A percentile compares a stretch with the other conserved stretches of the same genome.
phyloP scores from a whole-genome alignment of 495 filamentous ascomycete genomes.

The Hypoxylon perforatum region DNA sequence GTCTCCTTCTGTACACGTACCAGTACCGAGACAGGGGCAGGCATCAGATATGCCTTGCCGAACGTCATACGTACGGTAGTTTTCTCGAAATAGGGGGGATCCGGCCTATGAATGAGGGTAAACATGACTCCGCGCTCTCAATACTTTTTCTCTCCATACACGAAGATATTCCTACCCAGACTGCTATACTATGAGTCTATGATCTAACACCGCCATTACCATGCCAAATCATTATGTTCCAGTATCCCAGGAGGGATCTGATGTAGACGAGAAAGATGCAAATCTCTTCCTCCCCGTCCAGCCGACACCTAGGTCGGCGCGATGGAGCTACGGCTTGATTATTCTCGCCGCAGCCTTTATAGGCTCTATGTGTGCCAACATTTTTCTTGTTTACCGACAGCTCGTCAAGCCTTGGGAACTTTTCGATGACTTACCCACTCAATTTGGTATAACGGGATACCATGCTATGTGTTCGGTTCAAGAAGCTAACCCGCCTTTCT shows the following conservation, averaged over 20 bases:
- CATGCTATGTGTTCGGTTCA: not conserved
- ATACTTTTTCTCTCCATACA: not conserved
- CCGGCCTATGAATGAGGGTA: too few species aligned
- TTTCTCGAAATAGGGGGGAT: too few species aligned
- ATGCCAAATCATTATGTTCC: not conserved
- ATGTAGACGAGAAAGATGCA: not conserved
- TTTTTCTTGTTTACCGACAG: slow-evolving; percentile 1
- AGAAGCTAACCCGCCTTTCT: not conserved
- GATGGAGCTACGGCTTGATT: not conserved
- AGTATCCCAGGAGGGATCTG: not conserved
- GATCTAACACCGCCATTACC: not conserved
- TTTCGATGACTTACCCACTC: slow-evolving; percentile 2
- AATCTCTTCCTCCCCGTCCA: not conserved
- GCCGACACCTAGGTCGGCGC: not conserved
- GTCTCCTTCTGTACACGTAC: too few species aligned
- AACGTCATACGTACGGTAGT: too few species aligned
- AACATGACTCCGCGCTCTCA: too few species aligned
- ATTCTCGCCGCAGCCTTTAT: not conserved
- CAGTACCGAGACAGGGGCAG: too few species aligned
- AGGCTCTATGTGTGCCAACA: not conserved
- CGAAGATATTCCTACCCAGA: not conserved
- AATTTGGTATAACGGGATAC: slow-evolving; percentile 3
- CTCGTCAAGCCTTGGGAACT: slow-evolving; percentile 3
- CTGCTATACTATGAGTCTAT: not conserved
- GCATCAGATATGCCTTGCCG: too few species aligned